Evolutionary conservation across 148 eudicot species (phyloP).

Genomic region (Euryodendron excelsum): DNA sequence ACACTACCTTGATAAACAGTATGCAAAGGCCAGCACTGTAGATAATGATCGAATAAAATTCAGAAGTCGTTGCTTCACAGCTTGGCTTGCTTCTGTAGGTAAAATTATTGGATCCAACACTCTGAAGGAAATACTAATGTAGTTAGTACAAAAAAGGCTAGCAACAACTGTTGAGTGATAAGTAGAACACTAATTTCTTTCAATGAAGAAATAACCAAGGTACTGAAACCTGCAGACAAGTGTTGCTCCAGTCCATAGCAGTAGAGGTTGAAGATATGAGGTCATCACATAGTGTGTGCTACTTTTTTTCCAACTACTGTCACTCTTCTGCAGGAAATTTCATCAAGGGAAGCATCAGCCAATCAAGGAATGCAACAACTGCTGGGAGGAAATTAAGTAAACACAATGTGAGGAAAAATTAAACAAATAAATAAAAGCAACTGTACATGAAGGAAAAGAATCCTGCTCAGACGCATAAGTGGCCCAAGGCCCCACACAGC

Average conservation of each 20-base stretch:
- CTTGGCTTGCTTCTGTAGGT: constrained; percentile 72
- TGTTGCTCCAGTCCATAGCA: constrained; percentile 68
- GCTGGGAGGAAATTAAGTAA: neutral
- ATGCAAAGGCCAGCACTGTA: constrained; percentile 72
- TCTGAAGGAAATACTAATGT: constrained; percentile 35
- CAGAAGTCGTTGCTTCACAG: constrained; percentile 67
- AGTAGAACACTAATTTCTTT: neutral
- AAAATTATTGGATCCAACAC: constrained; percentile 61
- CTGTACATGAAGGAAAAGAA: constrained; percentile 39
- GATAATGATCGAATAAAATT: constrained; percentile 67
- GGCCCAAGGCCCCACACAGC: constrained; percentile 62
- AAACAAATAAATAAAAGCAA: constrained; percentile 27
- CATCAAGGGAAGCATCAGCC: neutral
- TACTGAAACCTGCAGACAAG: constrained; percentile 65
- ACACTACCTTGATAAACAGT: constrained; percentile 65
- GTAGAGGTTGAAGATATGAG: constrained; percentile 69
- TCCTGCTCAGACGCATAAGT: constrained; percentile 36
- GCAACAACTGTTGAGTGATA: neutral
- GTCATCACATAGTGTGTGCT: constrained; percentile 45
- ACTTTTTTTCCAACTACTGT: constrained; percentile 68
- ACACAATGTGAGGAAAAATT: neutral
- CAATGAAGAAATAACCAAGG: constrained; percentile 5
- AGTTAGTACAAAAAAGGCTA: neutral
- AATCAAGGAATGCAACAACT: constrained; percentile 2
- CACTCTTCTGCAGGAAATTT: constrained; percentile 56